These are phyloP conservation scores for Phytopythium sindhum DNA, from an alignment of 352 stramenopile species.

Conservation along the genomic window DNA sequence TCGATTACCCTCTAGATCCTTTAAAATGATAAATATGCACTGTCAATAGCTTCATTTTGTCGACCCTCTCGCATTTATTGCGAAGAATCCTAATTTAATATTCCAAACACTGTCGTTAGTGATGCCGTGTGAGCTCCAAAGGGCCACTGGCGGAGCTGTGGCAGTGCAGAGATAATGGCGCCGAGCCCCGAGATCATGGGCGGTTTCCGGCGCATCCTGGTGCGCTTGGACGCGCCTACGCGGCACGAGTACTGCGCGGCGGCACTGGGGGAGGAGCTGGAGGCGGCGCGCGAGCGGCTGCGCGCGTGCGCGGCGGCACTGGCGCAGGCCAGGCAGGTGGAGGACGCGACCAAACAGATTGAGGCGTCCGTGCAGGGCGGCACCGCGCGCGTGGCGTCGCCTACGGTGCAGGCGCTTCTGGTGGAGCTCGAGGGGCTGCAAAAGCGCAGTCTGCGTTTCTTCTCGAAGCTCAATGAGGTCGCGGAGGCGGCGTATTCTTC, in stretches of 20 bases:
- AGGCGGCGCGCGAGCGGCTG: conserved; percentile 13
- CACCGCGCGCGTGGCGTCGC: conserved; percentile 9
- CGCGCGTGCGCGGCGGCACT: conserved; percentile 20
- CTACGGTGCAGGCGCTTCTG: conserved; percentile 25
- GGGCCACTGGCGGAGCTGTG: background rate
- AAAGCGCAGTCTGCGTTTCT: conserved; percentile 9
- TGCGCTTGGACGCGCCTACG: conserved; percentile 27
- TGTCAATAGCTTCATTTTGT: too few relatives aligned
- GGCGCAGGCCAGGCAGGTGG: conserved; percentile 28
- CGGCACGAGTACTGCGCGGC: conserved; percentile 31
- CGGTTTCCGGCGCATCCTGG: conserved; percentile 36
- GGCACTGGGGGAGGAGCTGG: conserved; percentile 28
- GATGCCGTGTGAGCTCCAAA: too few relatives aligned
- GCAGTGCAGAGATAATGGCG: background rate
- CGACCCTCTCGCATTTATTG: too few relatives aligned
- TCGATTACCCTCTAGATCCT: too few relatives aligned
- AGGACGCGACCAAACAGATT: conserved; percentile 29
- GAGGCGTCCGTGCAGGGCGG: conserved; percentile 9
- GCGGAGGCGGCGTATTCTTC: background rate
- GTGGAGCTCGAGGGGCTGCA: conserved; percentile 31
- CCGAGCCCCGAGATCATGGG: background rate
- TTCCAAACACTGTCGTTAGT: background rate
- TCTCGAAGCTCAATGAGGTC: conserved; percentile 9
- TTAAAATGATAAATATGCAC: too few relatives aligned
- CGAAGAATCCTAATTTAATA: too few relatives aligned